Conservation (phyloP, 1,284 basidiomycete species). For the Coniferiporia weirii region DNA sequence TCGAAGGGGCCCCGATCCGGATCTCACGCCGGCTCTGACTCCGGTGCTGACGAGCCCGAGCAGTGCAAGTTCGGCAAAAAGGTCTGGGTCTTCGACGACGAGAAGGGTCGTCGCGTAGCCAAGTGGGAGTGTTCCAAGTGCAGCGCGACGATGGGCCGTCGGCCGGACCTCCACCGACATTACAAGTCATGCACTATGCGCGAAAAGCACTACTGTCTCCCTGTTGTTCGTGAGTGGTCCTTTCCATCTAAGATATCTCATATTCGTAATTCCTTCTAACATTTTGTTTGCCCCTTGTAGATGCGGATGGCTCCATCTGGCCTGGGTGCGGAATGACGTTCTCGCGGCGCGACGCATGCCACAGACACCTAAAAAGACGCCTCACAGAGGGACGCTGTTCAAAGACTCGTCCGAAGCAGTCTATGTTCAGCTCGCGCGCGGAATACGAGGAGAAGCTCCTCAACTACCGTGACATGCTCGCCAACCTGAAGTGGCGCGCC, state of each 20-base stretch:
- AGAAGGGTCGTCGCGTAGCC: not conserved
- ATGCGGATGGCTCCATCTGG: conserved; percentile 11
- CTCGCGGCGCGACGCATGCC: conserved; percentile 15
- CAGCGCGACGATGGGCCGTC: not conserved
- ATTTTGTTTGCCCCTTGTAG: not conserved
- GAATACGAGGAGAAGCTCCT: conserved; percentile 6
- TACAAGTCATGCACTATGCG: conserved; percentile 9
- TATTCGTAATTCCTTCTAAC: too few relatives aligned
- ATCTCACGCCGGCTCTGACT: too few relatives aligned
- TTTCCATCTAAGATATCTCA: not conserved
- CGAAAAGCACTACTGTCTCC: conserved; percentile 7
- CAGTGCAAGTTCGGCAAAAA: not conserved
- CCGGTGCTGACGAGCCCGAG: not conserved
- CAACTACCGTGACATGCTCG: not conserved
- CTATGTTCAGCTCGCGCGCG: not conserved
- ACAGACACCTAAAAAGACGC: conserved; percentile 11
- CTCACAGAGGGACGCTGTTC: conserved; percentile 12
- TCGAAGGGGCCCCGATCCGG: not conserved
- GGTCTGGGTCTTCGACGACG: not conserved
- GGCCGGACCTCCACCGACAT: conserved; percentile 15
- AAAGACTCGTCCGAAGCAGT: not conserved
- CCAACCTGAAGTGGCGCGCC: conserved; percentile 5
- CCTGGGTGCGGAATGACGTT: conserved; percentile 10
- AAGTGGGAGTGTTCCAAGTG: conserved; percentile 13
- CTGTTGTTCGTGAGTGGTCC: conserved; percentile 11